phyloP scores from a whole-genome alignment of 805 yeast species.

The Schwanniomyces pseudopolymorphus region DNA sequence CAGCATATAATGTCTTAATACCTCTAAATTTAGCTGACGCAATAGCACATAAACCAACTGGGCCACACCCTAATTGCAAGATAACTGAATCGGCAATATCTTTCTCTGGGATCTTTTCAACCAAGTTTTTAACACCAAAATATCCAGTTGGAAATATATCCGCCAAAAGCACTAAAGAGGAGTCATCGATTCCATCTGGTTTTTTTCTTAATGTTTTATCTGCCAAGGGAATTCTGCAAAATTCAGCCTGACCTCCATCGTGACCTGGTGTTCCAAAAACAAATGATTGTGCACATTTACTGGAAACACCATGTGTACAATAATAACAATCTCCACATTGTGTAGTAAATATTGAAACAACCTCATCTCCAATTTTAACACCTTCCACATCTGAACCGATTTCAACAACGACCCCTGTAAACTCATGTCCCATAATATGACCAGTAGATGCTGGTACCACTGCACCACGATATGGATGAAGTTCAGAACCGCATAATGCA shows the following conservation, averaged over 20 bases:
- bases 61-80: background rate
- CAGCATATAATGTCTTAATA: background rate
- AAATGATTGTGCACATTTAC: conserved; percentile 1
- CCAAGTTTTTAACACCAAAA: background rate
- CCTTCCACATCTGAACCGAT: conserved; percentile 55
- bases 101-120: background rate
- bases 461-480: conserved; percentile 2
- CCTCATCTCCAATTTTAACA: conserved; percentile 64
- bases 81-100: background rate
- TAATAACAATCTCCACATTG: conserved; percentile 1
- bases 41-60: conserved; percentile 1
- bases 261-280: conserved; percentile 1
- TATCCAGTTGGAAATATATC: conserved; percentile 2
- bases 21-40: background rate
- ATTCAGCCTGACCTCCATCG: conserved; percentile 4
- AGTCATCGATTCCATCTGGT: background rate
- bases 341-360: conserved; percentile 29
- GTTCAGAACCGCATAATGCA: conserved; percentile 1
- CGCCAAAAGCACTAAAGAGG: background rate
- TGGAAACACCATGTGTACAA: background rate
- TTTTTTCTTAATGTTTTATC: background rate
- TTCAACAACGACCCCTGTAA: conserved; percentile 57
- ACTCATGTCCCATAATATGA: conserved; percentile 55
- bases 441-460: background rate
- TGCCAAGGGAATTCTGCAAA: background rate